These are phyloP conservation scores for Bipolaris zeicola DNA, from an alignment of 2,329 filamentous ascomycete species.

Conservation along the genomic window DNA sequence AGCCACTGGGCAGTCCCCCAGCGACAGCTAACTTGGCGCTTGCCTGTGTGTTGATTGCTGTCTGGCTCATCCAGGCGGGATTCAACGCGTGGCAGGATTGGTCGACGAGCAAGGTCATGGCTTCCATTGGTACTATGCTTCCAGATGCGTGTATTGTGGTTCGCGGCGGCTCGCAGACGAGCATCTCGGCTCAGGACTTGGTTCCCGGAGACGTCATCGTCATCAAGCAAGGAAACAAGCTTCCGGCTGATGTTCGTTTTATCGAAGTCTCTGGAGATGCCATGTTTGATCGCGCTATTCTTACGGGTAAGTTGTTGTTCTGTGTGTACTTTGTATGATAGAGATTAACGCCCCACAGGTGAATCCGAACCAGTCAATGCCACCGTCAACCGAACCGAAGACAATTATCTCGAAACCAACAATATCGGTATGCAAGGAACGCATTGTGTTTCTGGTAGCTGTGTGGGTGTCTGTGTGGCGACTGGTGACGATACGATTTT, in stretches of 20 bases:
- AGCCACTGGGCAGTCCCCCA: slow-evolving; percentile 74
- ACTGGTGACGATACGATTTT: slow-evolving; percentile 77
- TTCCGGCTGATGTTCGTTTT: slow-evolving; percentile 75
- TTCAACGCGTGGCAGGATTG: slow-evolving; percentile 71
- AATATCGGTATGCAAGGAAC: slow-evolving; percentile 81
- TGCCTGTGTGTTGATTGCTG: slow-evolving; percentile 72
- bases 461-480: slow-evolving; percentile 70
- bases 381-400: slow-evolving; percentile 66
- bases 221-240: slow-evolving; percentile 73
- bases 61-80: slow-evolving; percentile 64
- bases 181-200: slow-evolving; percentile 62
- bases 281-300: slow-evolving; percentile 73
- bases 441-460: slow-evolving; percentile 73
- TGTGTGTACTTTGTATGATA: neutral
- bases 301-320: slow-evolving; percentile 60
- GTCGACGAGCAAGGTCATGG: slow-evolving; percentile 77
- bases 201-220: slow-evolving; percentile 74
- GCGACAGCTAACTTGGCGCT: slow-evolving; percentile 72
- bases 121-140: slow-evolving; percentile 79
- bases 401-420: slow-evolving; percentile 77
- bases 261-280: slow-evolving; percentile 70
- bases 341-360: slow-evolving; percentile 49
- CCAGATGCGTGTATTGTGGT: slow-evolving; percentile 72
- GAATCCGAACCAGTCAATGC: slow-evolving; percentile 70
- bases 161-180: slow-evolving; percentile 61